These are phyloP conservation scores for Mucuna pruriens DNA, from an alignment of 306 rosid species.

Conservation along the genomic window DNA sequence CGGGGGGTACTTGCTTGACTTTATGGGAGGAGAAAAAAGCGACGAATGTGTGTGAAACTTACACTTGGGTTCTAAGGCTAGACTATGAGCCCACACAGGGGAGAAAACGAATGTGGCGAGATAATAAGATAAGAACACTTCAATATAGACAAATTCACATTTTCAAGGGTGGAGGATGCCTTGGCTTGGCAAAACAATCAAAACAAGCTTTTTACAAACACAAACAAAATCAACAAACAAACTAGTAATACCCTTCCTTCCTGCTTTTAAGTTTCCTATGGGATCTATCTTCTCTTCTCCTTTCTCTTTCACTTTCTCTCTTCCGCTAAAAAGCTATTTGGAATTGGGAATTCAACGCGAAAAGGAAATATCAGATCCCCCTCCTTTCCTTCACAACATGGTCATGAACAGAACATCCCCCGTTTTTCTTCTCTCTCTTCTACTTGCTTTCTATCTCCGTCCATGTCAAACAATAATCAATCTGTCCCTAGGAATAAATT, in stretches of 20 bases:
- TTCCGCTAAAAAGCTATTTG: slow-evolving; percentile 8
- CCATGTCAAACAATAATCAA: slow-evolving; percentile 32
- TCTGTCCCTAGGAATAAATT: slow-evolving; percentile 19
- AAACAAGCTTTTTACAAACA: slow-evolving; percentile 55
- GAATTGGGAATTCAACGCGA: slow-evolving; percentile 67
- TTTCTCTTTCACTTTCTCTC: slow-evolving; percentile 14
- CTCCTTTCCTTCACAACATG: not conserved
- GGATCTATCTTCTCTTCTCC: not conserved
- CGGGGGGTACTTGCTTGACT: slow-evolving; percentile 36
- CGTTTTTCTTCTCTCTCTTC: not conserved
- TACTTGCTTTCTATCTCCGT: slow-evolving; percentile 33
- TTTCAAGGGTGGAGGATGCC: slow-evolving; percentile 34
- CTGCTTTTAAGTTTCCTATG: not conserved
- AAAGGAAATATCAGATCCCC: slow-evolving; percentile 67
- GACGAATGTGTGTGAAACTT: slow-evolving; percentile 43
- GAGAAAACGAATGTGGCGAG: slow-evolving; percentile 43
- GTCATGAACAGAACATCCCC: not conserved
- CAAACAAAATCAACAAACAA: slow-evolving; percentile 48
- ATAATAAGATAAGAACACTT: slow-evolving; percentile 52
- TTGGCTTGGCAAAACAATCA: slow-evolving; percentile 40
- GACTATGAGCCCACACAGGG: slow-evolving; percentile 40
- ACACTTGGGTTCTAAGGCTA: slow-evolving; percentile 24
- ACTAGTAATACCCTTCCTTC: not conserved
- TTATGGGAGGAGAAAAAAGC: slow-evolving; percentile 25
- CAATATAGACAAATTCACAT: slow-evolving; percentile 69